phyloP scores from a whole-genome alignment of 768 basidiomycete species.

The Tricholoma matsutake region DNA sequence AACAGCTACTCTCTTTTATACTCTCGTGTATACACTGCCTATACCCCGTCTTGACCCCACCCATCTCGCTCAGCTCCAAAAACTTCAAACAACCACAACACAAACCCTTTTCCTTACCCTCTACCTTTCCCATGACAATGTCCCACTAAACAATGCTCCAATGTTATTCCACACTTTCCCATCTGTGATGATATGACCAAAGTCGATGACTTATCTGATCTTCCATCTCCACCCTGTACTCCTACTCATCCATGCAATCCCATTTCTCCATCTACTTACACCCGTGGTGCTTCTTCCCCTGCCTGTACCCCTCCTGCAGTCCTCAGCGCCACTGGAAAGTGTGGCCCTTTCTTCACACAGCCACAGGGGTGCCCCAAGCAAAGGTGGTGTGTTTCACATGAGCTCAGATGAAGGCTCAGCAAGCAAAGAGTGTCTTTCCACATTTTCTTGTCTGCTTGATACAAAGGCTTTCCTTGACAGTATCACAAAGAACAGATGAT shows the following conservation, averaged over 20 bases:
- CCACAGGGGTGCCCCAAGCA: constrained; percentile 64
- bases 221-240: no score
- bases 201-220: no score
- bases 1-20: no score
- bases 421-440: constrained; percentile 5
- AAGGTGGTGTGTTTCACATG: constrained; percentile 67
- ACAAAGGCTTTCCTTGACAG: not conserved
- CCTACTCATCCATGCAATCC: no score
- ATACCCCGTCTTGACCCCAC: no score
- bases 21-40: no score
- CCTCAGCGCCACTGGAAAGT: not conserved
- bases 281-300: no score
- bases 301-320: constrained; percentile 13
- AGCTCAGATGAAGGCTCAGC: constrained; percentile 55
- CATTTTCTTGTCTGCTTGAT: not conserved
- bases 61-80: constrained; percentile 59
- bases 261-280: no score
- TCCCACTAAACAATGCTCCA: constrained; percentile 21
- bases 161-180: constrained; percentile 46
- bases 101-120: constrained; percentile 43
- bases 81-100: constrained; percentile 17
- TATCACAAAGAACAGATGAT: not conserved
- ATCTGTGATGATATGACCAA: no score
- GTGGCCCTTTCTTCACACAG: constrained; percentile 25
- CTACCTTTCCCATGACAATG: constrained; percentile 44